Evolutionary conservation across 192 early-diverging fungal genomes (phyloP), one percentile per base, ranked within the genome.

Genomic region (Entomortierella lignicola): DNA sequence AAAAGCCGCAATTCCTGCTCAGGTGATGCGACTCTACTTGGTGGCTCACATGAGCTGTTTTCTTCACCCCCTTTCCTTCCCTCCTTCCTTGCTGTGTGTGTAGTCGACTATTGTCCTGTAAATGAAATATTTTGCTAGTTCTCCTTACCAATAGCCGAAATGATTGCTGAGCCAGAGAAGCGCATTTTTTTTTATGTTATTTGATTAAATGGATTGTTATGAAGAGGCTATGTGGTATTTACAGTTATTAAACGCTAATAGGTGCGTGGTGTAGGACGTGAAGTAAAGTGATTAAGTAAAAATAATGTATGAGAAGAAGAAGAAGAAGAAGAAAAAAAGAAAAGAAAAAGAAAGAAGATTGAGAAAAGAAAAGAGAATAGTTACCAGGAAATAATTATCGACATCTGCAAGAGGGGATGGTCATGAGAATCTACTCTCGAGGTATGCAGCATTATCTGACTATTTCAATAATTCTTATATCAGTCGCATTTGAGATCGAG

Each of bases 401-500:
- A 2, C 5, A n/a, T 34, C 13, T 21, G 21, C 50, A n/a, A n/a
- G n/a, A n/a, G n/a, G n/a, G n/a, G n/a, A n/a, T n/a, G n/a, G n/a
- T n/a, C 37, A 41, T 61, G 59, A 20, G 21, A 20, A 32, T 42
- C n/a, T 26, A 41, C n/a, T 60, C 32, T 52, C 23, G 15, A 4
- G 15, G 4, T 20, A 4, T 20, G 8, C 8, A 47, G 44, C 15
- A 47, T 47, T 12, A 20, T 47, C 44, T 15, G 44, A 12, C 26
- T 39, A 55, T 25, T 25, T 2, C 41, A 21, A 31, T 30, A 37
- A 23, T 52, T 23, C 27, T 54, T 54, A 8, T 44, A 26, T 55
- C 53, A 21, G 71, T 66, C 63, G 55, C 37, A 56, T 73, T 73
- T 58, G 63, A 66, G 71, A 73, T 66, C 26, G 27, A 61, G 42